phyloP scores from a whole-genome alignment of 2,329 filamentous ascomycete species.

The Cryphonectria parasitica region DNA sequence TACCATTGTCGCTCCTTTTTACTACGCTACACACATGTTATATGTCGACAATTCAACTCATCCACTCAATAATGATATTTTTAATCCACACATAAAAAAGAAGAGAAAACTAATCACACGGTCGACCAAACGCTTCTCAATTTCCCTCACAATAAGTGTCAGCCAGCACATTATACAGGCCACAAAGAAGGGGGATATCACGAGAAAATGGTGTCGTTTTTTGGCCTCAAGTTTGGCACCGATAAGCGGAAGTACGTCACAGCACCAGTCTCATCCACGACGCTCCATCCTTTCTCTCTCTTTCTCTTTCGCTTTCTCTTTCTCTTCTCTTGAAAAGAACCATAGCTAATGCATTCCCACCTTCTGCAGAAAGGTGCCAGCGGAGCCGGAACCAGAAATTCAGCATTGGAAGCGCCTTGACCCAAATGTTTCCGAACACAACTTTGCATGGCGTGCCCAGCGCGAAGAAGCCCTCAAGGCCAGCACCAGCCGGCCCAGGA shows the following conservation, averaged over 20 bases:
- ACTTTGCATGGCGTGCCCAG: slow-evolving; percentile 14
- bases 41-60: background rate
- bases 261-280: background rate
- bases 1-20: slow-evolving; percentile 21
- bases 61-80: slow-evolving; percentile 13
- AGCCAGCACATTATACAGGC: background rate
- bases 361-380: slow-evolving; percentile 20
- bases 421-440: slow-evolving; percentile 5
- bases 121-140: background rate
- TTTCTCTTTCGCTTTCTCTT: too few species aligned
- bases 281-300: background rate
- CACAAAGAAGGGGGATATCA: slow-evolving; percentile 7
- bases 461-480: slow-evolving; percentile 28
- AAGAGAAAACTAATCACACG: background rate
- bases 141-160: background rate
- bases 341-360: slow-evolving; percentile 12
- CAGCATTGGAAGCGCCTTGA: slow-evolving; percentile 21
- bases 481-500: slow-evolving; percentile 13
- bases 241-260: slow-evolving; percentile 61
- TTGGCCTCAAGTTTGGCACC: slow-evolving; percentile 59
- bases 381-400: slow-evolving; percentile 14
- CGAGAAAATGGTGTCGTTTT: slow-evolving; percentile 59
- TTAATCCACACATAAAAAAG: slow-evolving; percentile 5
- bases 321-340: too few species aligned
- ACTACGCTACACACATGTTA: background rate